phyloP scores from a whole-genome alignment of 805 yeast species.

The Nakazawaea anatomiae region DNA sequence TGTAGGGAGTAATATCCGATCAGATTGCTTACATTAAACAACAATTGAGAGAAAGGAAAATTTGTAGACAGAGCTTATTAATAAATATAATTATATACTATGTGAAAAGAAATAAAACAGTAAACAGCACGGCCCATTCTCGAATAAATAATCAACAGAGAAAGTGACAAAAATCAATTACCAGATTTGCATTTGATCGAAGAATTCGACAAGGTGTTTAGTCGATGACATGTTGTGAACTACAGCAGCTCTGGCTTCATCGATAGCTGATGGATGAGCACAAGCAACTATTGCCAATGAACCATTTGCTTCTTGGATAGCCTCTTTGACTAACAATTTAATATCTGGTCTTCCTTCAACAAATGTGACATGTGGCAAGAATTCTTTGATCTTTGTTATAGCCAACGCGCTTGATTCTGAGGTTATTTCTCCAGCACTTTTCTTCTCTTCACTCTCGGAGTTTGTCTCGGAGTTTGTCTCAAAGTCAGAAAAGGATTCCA shows the following conservation, averaged over 20 bases:
- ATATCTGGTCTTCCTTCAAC: conserved; percentile 40
- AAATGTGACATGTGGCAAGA: conserved; percentile 32
- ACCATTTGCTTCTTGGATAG: conserved; percentile 31
- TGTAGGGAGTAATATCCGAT: no score
- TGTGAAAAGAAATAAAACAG: not conserved
- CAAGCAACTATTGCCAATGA: conserved; percentile 42
- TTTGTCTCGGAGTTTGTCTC: not conserved
- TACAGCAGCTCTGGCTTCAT: conserved; percentile 21
- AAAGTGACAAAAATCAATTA: conserved; percentile 14
- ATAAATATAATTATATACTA: no score
- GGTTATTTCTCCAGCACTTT: conserved; percentile 13
- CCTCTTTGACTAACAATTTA: conserved; percentile 27
- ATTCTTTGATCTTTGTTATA: conserved; percentile 15
- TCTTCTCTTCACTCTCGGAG: conserved; percentile 12
- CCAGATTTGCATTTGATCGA: conserved; percentile 30
- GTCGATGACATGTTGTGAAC: conserved; percentile 12
- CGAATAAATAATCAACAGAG: not conserved
- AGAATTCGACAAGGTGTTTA: conserved; percentile 21
- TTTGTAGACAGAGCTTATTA: no score
- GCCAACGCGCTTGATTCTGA: conserved; percentile 7
- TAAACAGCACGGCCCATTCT: no score
- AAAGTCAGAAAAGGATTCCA: conserved; percentile 9
- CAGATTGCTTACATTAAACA: no score
- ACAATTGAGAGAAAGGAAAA: no score
- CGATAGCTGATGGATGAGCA: conserved; percentile 40